A percentile compares a stretch with the other conserved stretches of the same genome.
Evolutionary conservation across 2,329 filamentous ascomycete species (phyloP).

Genomic region (Didymella segeticola): DNA sequence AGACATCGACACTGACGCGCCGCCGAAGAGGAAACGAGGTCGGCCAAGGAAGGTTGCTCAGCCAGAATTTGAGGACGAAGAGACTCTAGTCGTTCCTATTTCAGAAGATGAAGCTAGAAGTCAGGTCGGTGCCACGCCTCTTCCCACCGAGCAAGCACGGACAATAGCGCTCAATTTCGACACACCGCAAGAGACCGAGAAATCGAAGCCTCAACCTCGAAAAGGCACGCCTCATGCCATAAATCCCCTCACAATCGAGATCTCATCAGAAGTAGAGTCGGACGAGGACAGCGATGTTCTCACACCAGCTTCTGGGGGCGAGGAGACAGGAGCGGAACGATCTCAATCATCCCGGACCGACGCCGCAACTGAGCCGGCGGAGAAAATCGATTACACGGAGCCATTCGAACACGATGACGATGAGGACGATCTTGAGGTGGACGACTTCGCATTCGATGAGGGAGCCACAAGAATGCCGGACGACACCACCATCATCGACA

Average conservation of each 20-base stretch:
- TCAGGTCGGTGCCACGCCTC: conserved; percentile 14
- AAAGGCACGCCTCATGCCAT: conserved; percentile 39
- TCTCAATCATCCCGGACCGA: no score
- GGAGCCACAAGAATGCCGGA: conserved; percentile 47
- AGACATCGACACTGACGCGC: conserved; percentile 33
- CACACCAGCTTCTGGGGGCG: conserved; percentile 37
- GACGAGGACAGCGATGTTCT: conserved; percentile 30
- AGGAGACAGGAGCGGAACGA: conserved; percentile 12
- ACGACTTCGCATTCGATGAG: conserved; percentile 40
- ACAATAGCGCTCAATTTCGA: conserved; percentile 11
- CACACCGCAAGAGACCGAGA: conserved; percentile 12
- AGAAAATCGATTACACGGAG: conserved; percentile 4
- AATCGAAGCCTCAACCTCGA: conserved; percentile 27
- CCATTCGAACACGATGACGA: conserved; percentile 24
- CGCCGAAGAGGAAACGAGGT: conserved; percentile 40
- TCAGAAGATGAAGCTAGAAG: background rate
- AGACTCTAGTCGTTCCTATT: conserved; percentile 16
- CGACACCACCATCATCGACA: conserved; percentile 55
- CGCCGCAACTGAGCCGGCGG: background rate
- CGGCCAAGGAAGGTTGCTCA: conserved; percentile 43
- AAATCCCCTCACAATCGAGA: conserved; percentile 20
- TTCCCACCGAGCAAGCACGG: conserved; percentile 1
- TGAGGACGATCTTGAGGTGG: conserved; percentile 30
- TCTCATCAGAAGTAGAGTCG: conserved; percentile 31
- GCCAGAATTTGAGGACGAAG: conserved; percentile 26